Evolutionary conservation across 208 protist species (phyloP).

Genomic region (Acanthamoeba triangularis): DNA sequence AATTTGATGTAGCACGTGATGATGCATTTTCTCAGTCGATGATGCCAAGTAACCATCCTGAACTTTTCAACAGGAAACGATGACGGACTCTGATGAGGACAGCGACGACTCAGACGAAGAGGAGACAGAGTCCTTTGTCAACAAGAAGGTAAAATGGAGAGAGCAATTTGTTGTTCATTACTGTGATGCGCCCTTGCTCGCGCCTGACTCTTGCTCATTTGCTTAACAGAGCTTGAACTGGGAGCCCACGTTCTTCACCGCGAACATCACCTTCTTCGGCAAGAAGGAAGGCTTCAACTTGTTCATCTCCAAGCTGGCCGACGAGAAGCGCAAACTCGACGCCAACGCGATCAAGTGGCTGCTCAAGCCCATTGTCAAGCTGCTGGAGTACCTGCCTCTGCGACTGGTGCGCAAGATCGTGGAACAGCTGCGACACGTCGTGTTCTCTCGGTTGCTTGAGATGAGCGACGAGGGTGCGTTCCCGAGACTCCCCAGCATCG

Average conservation of each 20-base stretch:
- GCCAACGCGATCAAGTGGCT: conserved; percentile 44
- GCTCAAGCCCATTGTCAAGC: conserved; percentile 24
- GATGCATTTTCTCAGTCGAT: no score
- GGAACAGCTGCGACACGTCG: conserved; percentile 3
- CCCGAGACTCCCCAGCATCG: not conserved
- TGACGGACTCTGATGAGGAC: conserved; percentile 25
- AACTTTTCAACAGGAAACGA: not conserved
- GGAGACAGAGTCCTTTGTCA: conserved; percentile 34
- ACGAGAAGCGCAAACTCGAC: conserved; percentile 17
- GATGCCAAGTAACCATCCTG: not conserved
- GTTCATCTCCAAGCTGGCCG: conserved; percentile 9
- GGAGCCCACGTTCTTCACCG: conserved; percentile 27
- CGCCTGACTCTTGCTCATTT: not conserved
- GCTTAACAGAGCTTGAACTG: not conserved
- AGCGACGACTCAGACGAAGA: conserved; percentile 16
- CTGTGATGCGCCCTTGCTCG: not conserved
- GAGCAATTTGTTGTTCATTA: no score
- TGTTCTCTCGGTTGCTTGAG: not conserved
- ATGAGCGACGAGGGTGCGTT: conserved; percentile 52
- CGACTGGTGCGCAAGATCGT: not conserved
- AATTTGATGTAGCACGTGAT: not conserved
- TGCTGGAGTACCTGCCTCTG: not conserved
- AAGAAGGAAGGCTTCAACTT: conserved; percentile 58
- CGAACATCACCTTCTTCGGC: conserved; percentile 33
- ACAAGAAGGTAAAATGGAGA: conserved; percentile 2